Evolutionary conservation across 2,329 filamentous ascomycete species (phyloP), one percentile per base, ranked within the genome.

Genomic region (Sclerotinia minor): DNA sequence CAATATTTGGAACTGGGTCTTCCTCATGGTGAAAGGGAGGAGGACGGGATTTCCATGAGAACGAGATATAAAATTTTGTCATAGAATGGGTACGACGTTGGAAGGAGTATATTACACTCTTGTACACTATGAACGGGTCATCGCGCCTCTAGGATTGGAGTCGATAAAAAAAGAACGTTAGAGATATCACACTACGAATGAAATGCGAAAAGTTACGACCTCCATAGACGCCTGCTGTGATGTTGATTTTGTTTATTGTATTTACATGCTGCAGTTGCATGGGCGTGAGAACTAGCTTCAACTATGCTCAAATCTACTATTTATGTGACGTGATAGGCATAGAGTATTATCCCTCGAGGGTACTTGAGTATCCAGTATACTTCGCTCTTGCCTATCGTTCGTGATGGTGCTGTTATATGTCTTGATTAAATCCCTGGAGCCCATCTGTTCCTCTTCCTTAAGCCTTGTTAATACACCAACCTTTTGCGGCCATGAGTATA

Each of bases 81-180:
- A 21, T 55, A 24, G 19, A 17, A n/a, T 17, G 11, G 3, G 3
- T 19, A 49, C 41, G 54, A 32, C 13, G 13, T 41, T 52, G n/a
- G n/a, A 58, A 29, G 44, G 45, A 49, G 54, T 66, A 41, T 66
- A 66, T 60, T 66, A 60, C 60, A 66, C 29, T 59, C 44, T 44
- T 60, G 64, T 66, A 66, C 64, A 66, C 32, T 66, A 60, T 50
- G 32, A 41, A 50, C 24, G 35, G 64, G 45, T n/a, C 35, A 41
- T 19, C 26, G 35, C 29, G 32, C 55, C 54, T 38, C 45, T 29
- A 11, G 35, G 21, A 60, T 32, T 53, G 52, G 35, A 41, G 38
- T 32, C 47, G 32, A 49, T 45, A 38, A 50, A 50, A 53, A 47
- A 24, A 61, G 24, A 64, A 29, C 15, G n/a, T 52, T 15, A 49